These are phyloP conservation scores for Starmerella apicola DNA, from an alignment of 805 yeast genomes.

Conservation along the genomic window DNA sequence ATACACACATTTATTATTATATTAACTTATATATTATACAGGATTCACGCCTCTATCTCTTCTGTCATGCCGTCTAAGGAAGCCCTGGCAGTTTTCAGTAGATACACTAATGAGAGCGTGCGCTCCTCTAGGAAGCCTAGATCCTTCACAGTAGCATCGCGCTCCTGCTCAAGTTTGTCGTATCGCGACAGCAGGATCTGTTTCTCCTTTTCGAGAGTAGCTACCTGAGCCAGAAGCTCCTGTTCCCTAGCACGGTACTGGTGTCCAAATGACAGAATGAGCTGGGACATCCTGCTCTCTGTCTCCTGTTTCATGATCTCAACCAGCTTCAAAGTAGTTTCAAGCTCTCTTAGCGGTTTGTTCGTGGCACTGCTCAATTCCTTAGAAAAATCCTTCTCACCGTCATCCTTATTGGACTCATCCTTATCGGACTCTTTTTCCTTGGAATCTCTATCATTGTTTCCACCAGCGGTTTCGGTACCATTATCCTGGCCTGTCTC, in stretches of 20 bases:
- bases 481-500: no score
- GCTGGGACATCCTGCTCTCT: constrained; percentile 6
- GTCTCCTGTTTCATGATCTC: constrained; percentile 7
- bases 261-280: constrained; percentile 10
- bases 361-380: no score
- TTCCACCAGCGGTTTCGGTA: no score
- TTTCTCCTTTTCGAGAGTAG: constrained; percentile 8
- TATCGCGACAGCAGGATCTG: constrained; percentile 12
- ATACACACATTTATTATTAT: no score
- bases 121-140: constrained; percentile 14
- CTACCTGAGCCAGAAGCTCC: constrained; percentile 10
- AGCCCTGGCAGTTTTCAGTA: constrained; percentile 14
- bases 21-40: no score
- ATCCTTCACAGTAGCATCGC: constrained; percentile 3
- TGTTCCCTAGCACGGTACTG: constrained; percentile 15
- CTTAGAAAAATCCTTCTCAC: not conserved
- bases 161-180: constrained; percentile 11
- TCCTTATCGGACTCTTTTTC: no score
- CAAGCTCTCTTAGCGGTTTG: constrained; percentile 7
- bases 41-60: no score
- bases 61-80: constrained; percentile 6
- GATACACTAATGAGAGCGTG: constrained; percentile 12
- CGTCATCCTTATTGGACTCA: not conserved
- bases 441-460: no score
- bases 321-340: constrained; percentile 2